These are phyloP conservation scores for Penicillium occitanis DNA, from an alignment of 2,329 filamentous ascomycete species.

Conservation along the genomic window DNA sequence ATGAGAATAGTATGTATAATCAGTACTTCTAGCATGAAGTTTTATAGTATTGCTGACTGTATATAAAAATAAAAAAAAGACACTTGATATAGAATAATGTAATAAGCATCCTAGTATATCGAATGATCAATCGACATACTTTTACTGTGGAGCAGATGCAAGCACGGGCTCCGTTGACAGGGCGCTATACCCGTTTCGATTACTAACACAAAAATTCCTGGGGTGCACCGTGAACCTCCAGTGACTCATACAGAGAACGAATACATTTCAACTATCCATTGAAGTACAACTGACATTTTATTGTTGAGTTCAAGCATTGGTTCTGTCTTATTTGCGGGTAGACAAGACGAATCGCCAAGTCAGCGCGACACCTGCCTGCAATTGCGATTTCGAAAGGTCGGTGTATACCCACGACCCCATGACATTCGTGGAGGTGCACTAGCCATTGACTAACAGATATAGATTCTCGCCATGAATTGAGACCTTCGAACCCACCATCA, in stretches of 20 bases:
- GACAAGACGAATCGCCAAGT: background rate
- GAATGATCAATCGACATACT: background rate
- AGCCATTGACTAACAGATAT: background rate
- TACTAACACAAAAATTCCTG: conserved; percentile 8
- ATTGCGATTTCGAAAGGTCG: background rate
- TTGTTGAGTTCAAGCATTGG: background rate
- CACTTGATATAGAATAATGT: background rate
- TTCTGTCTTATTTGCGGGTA: background rate
- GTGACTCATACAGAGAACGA: background rate
- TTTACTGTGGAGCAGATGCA: background rate
- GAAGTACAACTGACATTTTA: background rate
- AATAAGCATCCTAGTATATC: background rate
- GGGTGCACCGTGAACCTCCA: background rate
- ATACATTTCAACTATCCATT: background rate
- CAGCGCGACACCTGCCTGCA: conserved; percentile 5
- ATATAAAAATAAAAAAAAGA: background rate
- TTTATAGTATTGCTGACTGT: background rate
- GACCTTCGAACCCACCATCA: background rate
- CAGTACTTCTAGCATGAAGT: background rate
- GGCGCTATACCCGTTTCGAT: background rate
- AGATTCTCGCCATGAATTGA: conserved; percentile 21
- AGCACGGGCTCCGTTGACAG: conserved; percentile 1
- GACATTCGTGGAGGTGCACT: background rate
- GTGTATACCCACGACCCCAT: background rate
- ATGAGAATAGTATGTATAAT: too few species aligned